Conservation (phyloP, 2,329 filamentous ascomycete species). For the Microcyclosporella mali region DNA sequence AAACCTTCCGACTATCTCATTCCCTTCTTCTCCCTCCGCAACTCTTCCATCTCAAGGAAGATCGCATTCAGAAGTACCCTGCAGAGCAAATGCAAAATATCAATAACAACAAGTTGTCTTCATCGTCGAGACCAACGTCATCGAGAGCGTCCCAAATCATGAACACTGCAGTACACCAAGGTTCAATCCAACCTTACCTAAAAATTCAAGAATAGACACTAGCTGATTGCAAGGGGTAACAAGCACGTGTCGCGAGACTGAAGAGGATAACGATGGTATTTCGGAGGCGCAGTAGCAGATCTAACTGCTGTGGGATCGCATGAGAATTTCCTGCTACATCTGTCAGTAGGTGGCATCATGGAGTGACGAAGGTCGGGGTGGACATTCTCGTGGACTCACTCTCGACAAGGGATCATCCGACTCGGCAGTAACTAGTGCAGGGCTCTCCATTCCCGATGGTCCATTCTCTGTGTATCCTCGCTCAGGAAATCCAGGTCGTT, state of each 20-base stretch:
- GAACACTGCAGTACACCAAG: no score
- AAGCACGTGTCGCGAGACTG: no score
- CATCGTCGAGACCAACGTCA: no score
- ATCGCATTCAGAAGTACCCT: no score
- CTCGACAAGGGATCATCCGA: constrained; percentile 55
- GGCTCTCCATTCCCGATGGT: constrained; percentile 56
- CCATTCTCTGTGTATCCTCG: constrained; percentile 66
- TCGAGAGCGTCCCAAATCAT: no score
- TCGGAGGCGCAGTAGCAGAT: not conserved
- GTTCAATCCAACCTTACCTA: constrained; percentile 6
- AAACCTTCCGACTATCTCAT: no score
- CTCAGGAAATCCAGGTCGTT: constrained; percentile 52
- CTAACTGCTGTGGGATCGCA: constrained; percentile 27
- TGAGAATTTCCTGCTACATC: constrained; percentile 21
- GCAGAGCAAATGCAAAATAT: no score
- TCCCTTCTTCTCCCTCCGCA: no score
- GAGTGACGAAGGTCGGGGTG: not conserved
- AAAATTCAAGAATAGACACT: not conserved
- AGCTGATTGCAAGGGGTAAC: no score
- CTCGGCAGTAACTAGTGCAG: constrained; percentile 55
- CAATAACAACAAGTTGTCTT: no score
- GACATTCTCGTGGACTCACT: constrained; percentile 35
- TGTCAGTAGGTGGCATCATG: not conserved
- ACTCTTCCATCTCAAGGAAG: no score
- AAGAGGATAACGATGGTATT: no score